Base-by-base conservation (phyloP, 306 rosid species). In the Amphicarpaea edgeworthii region DNA sequence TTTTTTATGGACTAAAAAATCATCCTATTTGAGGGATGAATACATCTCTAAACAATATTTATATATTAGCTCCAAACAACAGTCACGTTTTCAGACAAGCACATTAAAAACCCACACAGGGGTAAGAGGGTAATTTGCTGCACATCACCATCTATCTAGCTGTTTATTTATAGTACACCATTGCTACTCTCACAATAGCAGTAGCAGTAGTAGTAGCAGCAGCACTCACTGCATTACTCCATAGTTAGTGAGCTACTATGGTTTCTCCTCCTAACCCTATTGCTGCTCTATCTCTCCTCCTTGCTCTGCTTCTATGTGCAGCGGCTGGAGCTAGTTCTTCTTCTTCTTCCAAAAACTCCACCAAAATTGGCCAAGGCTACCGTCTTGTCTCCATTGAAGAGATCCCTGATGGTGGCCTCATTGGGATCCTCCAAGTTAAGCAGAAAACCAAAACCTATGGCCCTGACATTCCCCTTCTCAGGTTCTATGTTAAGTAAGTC, bases 321-420 rank as follows among this genome's bases (percentile, higher is more conserved):
- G 61, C 71, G 46, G 61, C 62, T 32, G 83, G 65, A 9, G 67
- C 16, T 0, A 37, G 9, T 65, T 80, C 81, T 55, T 70, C 37
- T 30, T 30, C 37, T 30, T 30, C 90, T 46, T 77, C 90, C 8
- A 5, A 81, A 50, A 82, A 61, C 10, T 71, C 83, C 26, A 6
- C 88, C 32, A 89, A 90, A 76, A 87, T 89, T 12, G 98, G 98
- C 40, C 72, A 85, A 14, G 97, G 98, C 70, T 95, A 95, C 86
- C 90, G 96, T 49, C 74, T 95, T 32, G 41, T 92, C 88, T 91
- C 97, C 80, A 49, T 90, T 34, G 76, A 86, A 77, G 93, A 90
- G 68, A 78, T 89, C 72, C 49, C 88, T 8, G 92, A 89, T 46
- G 97, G 97, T 15, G 97, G 84, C 7, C 82, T 95, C 28, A 14